Percentiles rank a stretch among this genome's conserved stretches.
Evolutionary conservation across 257 asterid species (phyloP).

Genomic region (Nemophila menziesii): DNA sequence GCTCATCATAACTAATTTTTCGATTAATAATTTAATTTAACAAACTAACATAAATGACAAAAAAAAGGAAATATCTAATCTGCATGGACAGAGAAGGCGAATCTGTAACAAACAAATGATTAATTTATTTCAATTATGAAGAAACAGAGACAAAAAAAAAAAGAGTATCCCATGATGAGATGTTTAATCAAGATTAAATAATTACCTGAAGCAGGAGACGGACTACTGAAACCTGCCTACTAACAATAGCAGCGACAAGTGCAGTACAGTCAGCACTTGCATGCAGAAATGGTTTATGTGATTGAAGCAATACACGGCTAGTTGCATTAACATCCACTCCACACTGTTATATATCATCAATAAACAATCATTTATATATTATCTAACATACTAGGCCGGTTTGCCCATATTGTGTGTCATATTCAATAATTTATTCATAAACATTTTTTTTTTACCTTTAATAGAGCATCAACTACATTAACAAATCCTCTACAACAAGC

Average conservation of each 20-base stretch:
- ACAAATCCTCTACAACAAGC: constrained; percentile 67
- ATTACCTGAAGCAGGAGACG: constrained; percentile 54
- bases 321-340: constrained; percentile 58
- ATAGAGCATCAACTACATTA: constrained; percentile 45
- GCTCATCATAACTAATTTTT: no score
- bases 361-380: constrained; percentile 8
- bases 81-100: neutral
- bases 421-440: no score
- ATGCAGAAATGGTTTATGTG: constrained; percentile 61
- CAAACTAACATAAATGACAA: no score
- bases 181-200: neutral
- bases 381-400: neutral
- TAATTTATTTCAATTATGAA: neutral
- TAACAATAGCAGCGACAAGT: constrained; percentile 68
- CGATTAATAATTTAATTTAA: no score
- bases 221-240: constrained; percentile 59
- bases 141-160: neutral
- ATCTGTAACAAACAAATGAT: neutral
- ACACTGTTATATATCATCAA: constrained; percentile 49
- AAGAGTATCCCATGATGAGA: no score
- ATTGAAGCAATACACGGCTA: constrained; percentile 60
- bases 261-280: constrained; percentile 58
- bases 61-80: no score
- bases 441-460: constrained; percentile 63
- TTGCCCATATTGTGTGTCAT: no score